Evolutionary conservation across 176 grass and related monocot species (phyloP).

Genomic region (Dendrocalamus sinicus): DNA sequence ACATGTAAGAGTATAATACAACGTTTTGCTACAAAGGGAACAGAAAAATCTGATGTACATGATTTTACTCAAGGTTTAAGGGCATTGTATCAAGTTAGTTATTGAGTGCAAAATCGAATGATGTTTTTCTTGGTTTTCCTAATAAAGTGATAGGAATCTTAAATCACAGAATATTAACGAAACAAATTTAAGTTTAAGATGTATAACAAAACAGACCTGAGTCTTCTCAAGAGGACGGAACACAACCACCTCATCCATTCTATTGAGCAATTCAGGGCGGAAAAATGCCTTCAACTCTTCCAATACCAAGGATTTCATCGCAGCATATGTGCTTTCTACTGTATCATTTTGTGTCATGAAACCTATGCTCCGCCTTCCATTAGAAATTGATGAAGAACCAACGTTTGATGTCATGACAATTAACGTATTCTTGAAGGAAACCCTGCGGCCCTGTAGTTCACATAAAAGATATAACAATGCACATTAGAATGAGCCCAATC

Average conservation of each 20-base stretch:
- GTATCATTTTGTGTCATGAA: slow-evolving; percentile 61
- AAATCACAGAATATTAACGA: slow-evolving; percentile 8
- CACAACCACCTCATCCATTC: slow-evolving; percentile 96
- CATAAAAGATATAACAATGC: slow-evolving; percentile 22
- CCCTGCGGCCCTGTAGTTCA: slow-evolving; percentile 73
- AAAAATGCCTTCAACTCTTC: slow-evolving; percentile 92
- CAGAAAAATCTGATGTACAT: background rate
- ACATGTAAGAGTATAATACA: slow-evolving; percentile 9
- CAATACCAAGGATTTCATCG: slow-evolving; percentile 82
- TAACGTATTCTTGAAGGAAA: slow-evolving; percentile 98
- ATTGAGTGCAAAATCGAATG: background rate
- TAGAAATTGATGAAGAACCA: slow-evolving; percentile 84
- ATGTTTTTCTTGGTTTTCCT: slow-evolving; percentile 1
- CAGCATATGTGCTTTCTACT: slow-evolving; percentile 66
- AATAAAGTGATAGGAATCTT: background rate
- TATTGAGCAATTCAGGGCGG: slow-evolving; percentile 88
- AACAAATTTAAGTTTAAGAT: slow-evolving; percentile 21
- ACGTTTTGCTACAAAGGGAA: background rate
- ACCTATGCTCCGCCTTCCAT: slow-evolving; percentile 69
- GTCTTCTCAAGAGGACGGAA: slow-evolving; percentile 86
- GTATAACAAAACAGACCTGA: slow-evolving; percentile 58
- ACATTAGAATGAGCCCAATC: background rate
- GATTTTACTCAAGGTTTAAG: slow-evolving; percentile 17
- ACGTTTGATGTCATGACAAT: slow-evolving; percentile 98
- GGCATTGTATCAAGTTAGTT: background rate